phyloP scores from a whole-genome alignment of 192 early-diverging fungal species.

The Geosiphon pyriformis region DNA sequence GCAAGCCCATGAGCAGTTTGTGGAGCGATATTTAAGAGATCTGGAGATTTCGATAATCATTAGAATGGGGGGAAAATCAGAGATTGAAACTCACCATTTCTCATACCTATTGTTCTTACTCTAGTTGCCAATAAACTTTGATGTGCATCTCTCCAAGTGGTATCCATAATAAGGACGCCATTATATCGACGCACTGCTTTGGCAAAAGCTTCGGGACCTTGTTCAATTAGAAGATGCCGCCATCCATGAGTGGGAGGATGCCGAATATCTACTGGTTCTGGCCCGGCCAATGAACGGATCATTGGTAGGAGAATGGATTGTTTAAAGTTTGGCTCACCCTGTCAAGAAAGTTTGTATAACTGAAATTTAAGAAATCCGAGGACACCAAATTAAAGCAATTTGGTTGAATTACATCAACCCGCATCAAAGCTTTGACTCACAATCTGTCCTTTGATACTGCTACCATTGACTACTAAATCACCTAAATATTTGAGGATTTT shows the following conservation, averaged over 20 bases:
- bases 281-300: conserved; percentile 44
- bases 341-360: neutral
- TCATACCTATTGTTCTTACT: conserved; percentile 91
- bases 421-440: conserved; percentile 25
- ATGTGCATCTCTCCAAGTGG: conserved; percentile 96
- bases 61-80: neutral
- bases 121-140: conserved; percentile 93
- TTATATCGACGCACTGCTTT: conserved; percentile 82
- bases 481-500: conserved; percentile 86
- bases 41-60: conserved; percentile 23
- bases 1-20: conserved; percentile 82
- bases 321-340: conserved; percentile 64
- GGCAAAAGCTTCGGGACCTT: conserved; percentile 89
- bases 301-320: conserved; percentile 61
- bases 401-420: too few relatives aligned
- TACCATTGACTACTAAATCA: conserved; percentile 90
- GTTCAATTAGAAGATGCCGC: conserved; percentile 79
- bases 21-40: conserved; percentile 74
- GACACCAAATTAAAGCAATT: too few relatives aligned
- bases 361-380: neutral
- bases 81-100: neutral
- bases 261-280: conserved; percentile 45
- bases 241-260: conserved; percentile 70
- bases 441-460: conserved; percentile 83
- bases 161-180: conserved; percentile 91